Percentiles rank a stretch among this genome's conserved stretches.
phyloP scores from a whole-genome alignment of 129 eudicot genomes.

The Flaveria sonorensis region DNA sequence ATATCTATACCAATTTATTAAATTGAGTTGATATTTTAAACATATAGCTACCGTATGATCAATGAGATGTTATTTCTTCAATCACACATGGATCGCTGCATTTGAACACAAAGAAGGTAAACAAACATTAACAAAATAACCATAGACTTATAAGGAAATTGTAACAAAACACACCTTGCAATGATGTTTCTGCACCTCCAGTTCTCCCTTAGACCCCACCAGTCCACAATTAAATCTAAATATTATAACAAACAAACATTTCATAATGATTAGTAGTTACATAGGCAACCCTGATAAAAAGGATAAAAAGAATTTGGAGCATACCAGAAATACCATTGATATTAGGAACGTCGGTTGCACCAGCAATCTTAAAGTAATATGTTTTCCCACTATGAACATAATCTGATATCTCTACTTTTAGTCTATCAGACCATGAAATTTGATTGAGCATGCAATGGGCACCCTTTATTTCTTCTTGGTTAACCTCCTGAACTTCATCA shows the following conservation, averaged over 20 bases:
- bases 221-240: conserved; percentile 12
- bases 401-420: conserved; percentile 14
- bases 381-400: conserved; percentile 5
- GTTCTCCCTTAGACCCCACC: conserved; percentile 17
- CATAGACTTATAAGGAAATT: background rate
- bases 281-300: background rate
- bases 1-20: too few relatives aligned
- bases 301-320: background rate
- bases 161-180: conserved; percentile 12
- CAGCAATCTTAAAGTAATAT: conserved; percentile 18
- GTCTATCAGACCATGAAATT: conserved; percentile 12
- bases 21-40: too few relatives aligned
- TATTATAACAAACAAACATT: background rate
- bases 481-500: background rate
- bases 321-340: conserved; percentile 18
- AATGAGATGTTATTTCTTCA: background rate
- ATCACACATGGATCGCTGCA: background rate
- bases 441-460: background rate
- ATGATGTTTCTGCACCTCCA: conserved; percentile 6
- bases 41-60: too few relatives aligned
- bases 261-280: background rate
- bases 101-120: background rate
- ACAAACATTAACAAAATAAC: background rate
- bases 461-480: background rate
- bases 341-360: conserved; percentile 1